Percentiles rank a stretch among this genome's conserved stretches.
These are phyloP conservation scores for Litsea cubeba DNA, from an alignment of 164 flowering plant genomes.

Conservation along the genomic window DNA sequence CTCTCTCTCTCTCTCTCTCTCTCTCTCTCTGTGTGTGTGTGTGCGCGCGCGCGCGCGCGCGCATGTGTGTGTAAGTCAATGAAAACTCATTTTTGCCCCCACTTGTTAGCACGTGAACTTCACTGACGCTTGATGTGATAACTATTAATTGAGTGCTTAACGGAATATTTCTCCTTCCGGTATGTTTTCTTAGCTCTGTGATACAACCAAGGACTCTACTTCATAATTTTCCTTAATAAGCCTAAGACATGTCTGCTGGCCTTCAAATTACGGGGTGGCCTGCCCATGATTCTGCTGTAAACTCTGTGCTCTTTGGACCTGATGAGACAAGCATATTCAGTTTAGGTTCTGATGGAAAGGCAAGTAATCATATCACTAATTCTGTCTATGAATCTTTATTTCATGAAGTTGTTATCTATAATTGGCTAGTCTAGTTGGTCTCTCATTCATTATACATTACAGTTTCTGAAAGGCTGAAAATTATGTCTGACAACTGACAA, in stretches of 20 bases:
- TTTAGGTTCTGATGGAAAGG: slow-evolving; percentile 93
- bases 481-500: too few species aligned
- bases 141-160: background rate
- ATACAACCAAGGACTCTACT: background rate
- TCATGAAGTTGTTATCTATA: background rate
- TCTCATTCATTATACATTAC: background rate
- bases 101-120: background rate
- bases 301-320: slow-evolving; percentile 86
- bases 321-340: slow-evolving; percentile 95
- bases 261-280: slow-evolving; percentile 99
- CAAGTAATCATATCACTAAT: slow-evolving; percentile 21
- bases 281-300: slow-evolving; percentile 90
- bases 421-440: background rate
- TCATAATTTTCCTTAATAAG: slow-evolving; percentile 39
- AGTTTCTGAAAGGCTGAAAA: too few species aligned
- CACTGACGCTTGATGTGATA: background rate
- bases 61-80: too few species aligned
- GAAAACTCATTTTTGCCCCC: too few species aligned
- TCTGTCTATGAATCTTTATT: background rate
- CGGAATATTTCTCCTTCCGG: background rate
- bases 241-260: slow-evolving; percentile 85
- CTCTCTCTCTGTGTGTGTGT: too few species aligned
- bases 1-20: too few species aligned
- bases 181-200: background rate
- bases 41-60: too few species aligned